Evolutionary conservation across 1,284 basidiomycete genomes (phyloP).

Genomic region (Cutaneotrichosporon daszewskae): DNA sequence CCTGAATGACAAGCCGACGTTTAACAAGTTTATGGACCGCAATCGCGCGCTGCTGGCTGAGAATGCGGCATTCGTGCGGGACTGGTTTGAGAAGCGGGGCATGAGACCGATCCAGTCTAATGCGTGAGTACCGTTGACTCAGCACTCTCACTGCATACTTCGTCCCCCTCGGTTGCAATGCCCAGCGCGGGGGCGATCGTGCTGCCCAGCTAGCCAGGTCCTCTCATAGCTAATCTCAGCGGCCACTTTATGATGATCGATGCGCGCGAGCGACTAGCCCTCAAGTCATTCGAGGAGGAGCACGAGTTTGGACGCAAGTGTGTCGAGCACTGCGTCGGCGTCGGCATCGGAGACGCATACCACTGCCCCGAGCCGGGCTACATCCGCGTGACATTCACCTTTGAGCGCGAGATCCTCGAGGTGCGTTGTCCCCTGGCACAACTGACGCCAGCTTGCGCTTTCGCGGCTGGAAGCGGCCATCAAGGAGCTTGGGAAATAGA

Average conservation of each 20-base stretch:
- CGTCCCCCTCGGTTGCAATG: no score
- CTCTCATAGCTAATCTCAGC: no score
- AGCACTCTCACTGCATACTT: not conserved
- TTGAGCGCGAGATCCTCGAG: conserved; percentile 3
- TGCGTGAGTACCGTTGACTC: conserved; percentile 21
- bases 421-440: not conserved
- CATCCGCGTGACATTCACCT: conserved; percentile 15
- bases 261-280: conserved; percentile 2
- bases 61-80: conserved; percentile 28
- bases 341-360: conserved; percentile 12
- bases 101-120: conserved; percentile 35
- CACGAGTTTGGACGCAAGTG: conserved; percentile 4
- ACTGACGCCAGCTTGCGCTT: not conserved
- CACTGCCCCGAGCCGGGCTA: conserved; percentile 11
- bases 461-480: conserved; percentile 1
- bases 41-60: conserved; percentile 33
- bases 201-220: no score
- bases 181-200: no score
- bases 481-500: no score
- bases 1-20: conserved; percentile 25
- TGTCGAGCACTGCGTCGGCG: conserved; percentile 3
- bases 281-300: conserved; percentile 12
- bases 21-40: conserved; percentile 27
- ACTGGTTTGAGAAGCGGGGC: conserved; percentile 39
- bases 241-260: conserved; percentile 19